A percentile compares a stretch with the other conserved stretches of the same genome.
phyloP scores from a whole-genome alignment of 352 stramenopile genomes.

The Phytophthora fragariae region DNA sequence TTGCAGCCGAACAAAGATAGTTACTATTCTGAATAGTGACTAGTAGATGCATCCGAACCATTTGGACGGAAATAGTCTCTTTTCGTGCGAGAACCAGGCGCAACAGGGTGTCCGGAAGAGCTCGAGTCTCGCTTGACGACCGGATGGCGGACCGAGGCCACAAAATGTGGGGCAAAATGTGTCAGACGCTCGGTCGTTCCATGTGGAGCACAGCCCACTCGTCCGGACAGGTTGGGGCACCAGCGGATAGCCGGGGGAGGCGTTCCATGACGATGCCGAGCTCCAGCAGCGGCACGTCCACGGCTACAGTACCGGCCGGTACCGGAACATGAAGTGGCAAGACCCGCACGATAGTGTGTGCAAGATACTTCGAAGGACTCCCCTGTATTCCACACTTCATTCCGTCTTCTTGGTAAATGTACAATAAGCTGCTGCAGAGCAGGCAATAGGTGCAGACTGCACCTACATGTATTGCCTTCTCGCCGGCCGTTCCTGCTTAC shows the following conservation, averaged over 20 bases:
- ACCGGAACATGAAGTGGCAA: too few relatives aligned
- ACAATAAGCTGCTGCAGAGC: too few relatives aligned
- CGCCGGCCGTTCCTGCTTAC: too few relatives aligned
- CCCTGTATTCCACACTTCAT: too few relatives aligned
- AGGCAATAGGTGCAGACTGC: too few relatives aligned
- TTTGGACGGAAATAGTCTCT: background rate
- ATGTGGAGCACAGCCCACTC: conserved; percentile 5
- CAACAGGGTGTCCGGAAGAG: conserved; percentile 21
- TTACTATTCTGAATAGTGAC: conserved; percentile 19
- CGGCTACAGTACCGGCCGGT: too few relatives aligned
- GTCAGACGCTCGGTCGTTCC: conserved; percentile 13
- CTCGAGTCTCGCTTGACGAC: conserved; percentile 15
- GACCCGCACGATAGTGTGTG: too few relatives aligned
- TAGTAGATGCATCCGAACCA: background rate
- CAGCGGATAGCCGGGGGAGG: background rate
- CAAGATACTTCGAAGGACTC: too few relatives aligned
- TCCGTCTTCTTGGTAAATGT: too few relatives aligned
- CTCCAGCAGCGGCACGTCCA: too few relatives aligned
- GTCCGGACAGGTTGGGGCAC: conserved; percentile 20
- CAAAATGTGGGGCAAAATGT: conserved; percentile 5
- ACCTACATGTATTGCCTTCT: too few relatives aligned
- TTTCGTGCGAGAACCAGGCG: background rate
- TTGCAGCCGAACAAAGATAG: background rate
- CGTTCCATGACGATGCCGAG: too few relatives aligned
- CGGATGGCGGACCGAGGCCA: conserved; percentile 18